These are phyloP conservation scores for Yarrowia deformans DNA, from an alignment of 805 yeast genomes.

Conservation along the genomic window DNA sequence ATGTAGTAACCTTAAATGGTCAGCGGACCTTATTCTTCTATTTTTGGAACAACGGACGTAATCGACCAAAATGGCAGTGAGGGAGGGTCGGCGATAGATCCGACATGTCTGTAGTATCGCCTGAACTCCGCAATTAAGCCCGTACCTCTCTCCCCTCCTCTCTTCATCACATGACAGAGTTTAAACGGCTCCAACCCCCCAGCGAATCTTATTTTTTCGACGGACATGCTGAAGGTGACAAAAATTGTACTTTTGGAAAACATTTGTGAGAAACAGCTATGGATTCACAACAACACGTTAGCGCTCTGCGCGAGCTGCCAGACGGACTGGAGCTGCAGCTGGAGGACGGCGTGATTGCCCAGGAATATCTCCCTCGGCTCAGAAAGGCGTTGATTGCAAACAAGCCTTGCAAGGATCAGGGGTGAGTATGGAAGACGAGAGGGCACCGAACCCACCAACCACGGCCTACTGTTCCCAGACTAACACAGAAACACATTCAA, in stretches of 20 bases:
- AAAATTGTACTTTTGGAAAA: not conserved
- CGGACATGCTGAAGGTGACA: conserved; percentile 2
- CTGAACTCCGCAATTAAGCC: too few relatives aligned
- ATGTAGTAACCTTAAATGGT: not conserved
- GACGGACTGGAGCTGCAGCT: conserved; percentile 10
- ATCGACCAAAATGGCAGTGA: not conserved
- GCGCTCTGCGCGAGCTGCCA: conserved; percentile 19
- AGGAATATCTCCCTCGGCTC: not conserved
- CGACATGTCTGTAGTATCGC: too few relatives aligned
- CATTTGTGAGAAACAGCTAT: not conserved
- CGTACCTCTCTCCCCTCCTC: not conserved
- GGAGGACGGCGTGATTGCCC: conserved; percentile 18
- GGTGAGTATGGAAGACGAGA: conserved; percentile 6
- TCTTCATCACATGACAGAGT: conserved; percentile 6
- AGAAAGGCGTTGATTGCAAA: conserved; percentile 23
- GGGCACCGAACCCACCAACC: too few relatives aligned
- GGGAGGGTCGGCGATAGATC: too few relatives aligned
- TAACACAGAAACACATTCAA: conserved; percentile 28
- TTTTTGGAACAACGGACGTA: not conserved
- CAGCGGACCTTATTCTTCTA: conserved; percentile 12
- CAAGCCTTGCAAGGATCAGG: conserved; percentile 4
- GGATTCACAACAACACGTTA: conserved; percentile 12
- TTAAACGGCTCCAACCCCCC: conserved; percentile 14
- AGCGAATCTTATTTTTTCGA: not conserved
- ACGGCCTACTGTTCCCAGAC: not conserved